Conservation (phyloP, 352 stramenopile species). For the Phytopythium boreale region DNA sequence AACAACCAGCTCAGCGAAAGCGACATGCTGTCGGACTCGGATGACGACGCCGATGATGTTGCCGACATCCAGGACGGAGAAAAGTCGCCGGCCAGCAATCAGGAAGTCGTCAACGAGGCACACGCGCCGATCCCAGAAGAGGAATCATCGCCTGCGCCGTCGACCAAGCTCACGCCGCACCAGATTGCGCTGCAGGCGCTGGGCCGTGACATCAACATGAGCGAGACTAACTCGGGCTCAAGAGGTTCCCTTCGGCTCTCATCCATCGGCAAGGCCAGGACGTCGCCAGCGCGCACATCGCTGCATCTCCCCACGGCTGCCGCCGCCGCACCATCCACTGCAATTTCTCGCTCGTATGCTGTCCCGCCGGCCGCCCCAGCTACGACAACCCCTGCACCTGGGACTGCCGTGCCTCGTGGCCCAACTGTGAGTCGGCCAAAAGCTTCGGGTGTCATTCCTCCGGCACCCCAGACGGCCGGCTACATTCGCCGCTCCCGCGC, state of each 20-base stretch:
- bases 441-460: conserved; percentile 8
- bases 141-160: conserved; percentile 2
- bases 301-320: not conserved
- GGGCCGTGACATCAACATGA: conserved; percentile 4
- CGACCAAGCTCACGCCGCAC: conserved; percentile 2
- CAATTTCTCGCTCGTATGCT: not conserved
- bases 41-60: not conserved
- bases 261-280: not conserved
- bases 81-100: not conserved
- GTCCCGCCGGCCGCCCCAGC: not conserved
- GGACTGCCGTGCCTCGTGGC: not conserved
- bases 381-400: not conserved
- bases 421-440: conserved; percentile 18
- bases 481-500: conserved; percentile 39
- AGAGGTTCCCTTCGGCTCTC: conserved; percentile 2
- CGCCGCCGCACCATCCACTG: not conserved
- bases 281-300: not conserved
- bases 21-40: conserved; percentile 6
- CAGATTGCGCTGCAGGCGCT: conserved; percentile 9
- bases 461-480: conserved; percentile 15
- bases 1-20: conserved; percentile 9
- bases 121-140: not conserved
- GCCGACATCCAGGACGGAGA: not conserved
- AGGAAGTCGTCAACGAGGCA: not conserved
- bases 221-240: not conserved